phyloP scores from a whole-genome alignment of 176 grass and related monocot species.

The Ensete ventricosum region DNA sequence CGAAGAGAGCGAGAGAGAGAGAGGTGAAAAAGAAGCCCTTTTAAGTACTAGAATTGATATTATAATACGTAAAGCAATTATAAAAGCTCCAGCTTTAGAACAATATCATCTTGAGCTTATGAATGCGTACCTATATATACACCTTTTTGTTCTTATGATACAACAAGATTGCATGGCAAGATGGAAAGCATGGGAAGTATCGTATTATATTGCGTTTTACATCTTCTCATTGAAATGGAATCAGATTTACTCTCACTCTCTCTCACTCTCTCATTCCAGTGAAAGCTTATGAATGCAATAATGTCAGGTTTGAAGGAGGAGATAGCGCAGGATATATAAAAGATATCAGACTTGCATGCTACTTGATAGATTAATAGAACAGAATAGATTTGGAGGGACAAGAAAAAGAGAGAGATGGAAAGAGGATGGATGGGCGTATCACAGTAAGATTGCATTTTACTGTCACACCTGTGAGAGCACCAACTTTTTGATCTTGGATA shows the following conservation, averaged over 20 bases:
- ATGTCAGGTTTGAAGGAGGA: slow-evolving; percentile 13
- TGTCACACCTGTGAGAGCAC: neutral
- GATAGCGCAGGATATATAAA: neutral
- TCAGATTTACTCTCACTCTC: slow-evolving; percentile 2
- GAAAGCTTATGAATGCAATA: slow-evolving; percentile 25
- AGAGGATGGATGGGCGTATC: slow-evolving; percentile 1
- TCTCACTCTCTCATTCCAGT: neutral
- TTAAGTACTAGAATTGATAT: neutral
- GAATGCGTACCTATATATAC: neutral
- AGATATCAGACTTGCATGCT: neutral
- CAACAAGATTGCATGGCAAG: neutral
- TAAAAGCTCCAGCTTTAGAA: neutral
- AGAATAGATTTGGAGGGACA: neutral
- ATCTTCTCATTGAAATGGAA: neutral
- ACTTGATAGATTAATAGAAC: neutral
- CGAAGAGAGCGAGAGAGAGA: neutral
- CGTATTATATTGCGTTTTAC: neutral
- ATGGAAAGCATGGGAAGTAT: neutral
- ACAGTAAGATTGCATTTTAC: slow-evolving; percentile 24
- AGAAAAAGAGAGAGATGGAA: neutral
- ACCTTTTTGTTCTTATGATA: neutral
- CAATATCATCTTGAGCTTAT: neutral
- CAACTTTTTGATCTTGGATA: slow-evolving; percentile 15
- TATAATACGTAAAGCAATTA: neutral
- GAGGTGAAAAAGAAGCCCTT: neutral